Conservation (phyloP, 2,329 filamentous ascomycete species). For the Alternaria atra region DNA sequence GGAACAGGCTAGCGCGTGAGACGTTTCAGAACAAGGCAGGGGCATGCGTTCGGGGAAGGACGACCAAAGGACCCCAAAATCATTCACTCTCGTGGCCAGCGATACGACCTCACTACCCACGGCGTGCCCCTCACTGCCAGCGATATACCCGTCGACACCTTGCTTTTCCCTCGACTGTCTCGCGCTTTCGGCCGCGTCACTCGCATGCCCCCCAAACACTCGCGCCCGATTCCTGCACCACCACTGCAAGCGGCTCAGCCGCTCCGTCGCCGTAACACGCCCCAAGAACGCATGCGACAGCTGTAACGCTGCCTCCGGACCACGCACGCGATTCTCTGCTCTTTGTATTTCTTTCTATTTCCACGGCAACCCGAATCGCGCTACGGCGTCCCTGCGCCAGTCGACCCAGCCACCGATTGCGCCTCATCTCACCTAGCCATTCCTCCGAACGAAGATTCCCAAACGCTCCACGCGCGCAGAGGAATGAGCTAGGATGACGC, state of each 20-base stretch:
- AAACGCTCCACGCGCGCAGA: conserved; percentile 23
- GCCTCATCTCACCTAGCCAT: conserved; percentile 39
- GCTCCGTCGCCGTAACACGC: conserved; percentile 20
- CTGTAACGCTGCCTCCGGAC: conserved; percentile 20
- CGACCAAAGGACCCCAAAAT: conserved; percentile 22
- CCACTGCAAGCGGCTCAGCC: conserved; percentile 21
- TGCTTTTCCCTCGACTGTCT: conserved; percentile 7
- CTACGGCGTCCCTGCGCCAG: conserved; percentile 22
- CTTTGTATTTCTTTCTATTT: neutral
- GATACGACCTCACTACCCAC: conserved; percentile 3
- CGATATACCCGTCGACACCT: neutral
- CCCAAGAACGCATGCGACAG: conserved; percentile 26
- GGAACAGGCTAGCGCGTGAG: conserved; percentile 28
- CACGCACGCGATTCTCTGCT: conserved; percentile 21
- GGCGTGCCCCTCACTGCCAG: neutral
- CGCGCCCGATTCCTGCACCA: conserved; percentile 26
- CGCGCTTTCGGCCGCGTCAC: conserved; percentile 13
- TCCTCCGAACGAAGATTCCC: conserved; percentile 8
- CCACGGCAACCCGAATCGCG: conserved; percentile 10
- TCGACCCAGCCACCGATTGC: conserved; percentile 39
- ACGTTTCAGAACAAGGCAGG: conserved; percentile 25
- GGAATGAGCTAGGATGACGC: conserved; percentile 60
- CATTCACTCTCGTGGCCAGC: conserved; percentile 19
- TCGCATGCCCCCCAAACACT: conserved; percentile 32
- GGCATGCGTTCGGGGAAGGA: conserved; percentile 18